phyloP scores from a whole-genome alignment of 352 stramenopile genomes.

The Phytophthora kernoviae region DNA sequence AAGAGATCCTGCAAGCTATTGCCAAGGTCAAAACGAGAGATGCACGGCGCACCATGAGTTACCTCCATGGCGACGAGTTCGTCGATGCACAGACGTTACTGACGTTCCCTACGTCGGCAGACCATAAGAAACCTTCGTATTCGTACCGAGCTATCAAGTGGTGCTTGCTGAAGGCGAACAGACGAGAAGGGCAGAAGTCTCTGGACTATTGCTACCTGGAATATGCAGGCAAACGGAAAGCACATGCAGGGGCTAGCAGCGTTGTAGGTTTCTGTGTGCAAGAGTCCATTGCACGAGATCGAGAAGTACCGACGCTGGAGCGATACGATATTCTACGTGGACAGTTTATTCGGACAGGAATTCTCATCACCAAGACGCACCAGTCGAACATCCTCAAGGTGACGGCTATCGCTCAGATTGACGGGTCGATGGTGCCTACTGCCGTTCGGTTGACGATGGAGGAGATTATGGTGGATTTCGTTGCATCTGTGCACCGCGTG shows the following conservation, averaged over 20 bases:
- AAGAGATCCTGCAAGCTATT: conserved; percentile 68
- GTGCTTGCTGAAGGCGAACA: conserved; percentile 36
- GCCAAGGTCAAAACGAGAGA: conserved; percentile 63
- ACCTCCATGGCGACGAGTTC: conserved; percentile 57
- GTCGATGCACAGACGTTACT: conserved; percentile 72
- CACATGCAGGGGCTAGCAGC: conserved; percentile 34
- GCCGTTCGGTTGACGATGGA: conserved; percentile 47
- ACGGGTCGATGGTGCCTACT: conserved; percentile 47
- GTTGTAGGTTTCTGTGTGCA: conserved; percentile 84
- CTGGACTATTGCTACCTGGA: conserved; percentile 82
- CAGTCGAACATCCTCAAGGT: conserved; percentile 75
- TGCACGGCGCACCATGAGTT: conserved; percentile 52
- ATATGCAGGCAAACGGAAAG: conserved; percentile 70
- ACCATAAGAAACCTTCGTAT: conserved; percentile 58
- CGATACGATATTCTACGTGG: conserved; percentile 66
- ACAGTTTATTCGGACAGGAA: conserved; percentile 60
- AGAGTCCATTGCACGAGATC: conserved; percentile 64
- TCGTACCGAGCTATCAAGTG: conserved; percentile 80
- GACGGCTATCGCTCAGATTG: conserved; percentile 75
- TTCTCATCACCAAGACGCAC: conserved; percentile 79
- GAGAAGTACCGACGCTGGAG: conserved; percentile 70
- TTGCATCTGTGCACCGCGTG: conserved; percentile 57
- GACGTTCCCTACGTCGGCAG: conserved; percentile 62
- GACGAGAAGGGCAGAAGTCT: conserved; percentile 41
- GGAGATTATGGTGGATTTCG: conserved; percentile 71